A percentile compares a stretch with the other conserved stretches of the same genome.
These are phyloP conservation scores for Saturnispora saitoi DNA, from an alignment of 805 yeast species.

Conservation along the genomic window DNA sequence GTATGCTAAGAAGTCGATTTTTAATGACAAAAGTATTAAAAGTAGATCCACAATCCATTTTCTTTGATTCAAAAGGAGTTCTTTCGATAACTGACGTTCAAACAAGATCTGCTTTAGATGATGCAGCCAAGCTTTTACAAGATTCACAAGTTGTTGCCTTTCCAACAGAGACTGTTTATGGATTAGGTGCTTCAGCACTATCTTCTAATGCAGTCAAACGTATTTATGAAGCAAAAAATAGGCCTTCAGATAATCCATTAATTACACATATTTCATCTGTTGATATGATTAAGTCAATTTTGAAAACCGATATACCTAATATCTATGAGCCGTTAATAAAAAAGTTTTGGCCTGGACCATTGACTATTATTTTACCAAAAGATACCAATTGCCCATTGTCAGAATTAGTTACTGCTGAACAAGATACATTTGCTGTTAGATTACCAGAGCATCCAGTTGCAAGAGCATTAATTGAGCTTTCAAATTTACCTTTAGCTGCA, in stretches of 20 bases:
- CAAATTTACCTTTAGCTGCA: slow-evolving; percentile 90
- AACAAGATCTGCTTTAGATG: slow-evolving; percentile 33
- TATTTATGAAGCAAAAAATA: slow-evolving; percentile 80
- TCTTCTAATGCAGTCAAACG: slow-evolving; percentile 62
- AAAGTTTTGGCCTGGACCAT: slow-evolving; percentile 93
- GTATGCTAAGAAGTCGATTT: not conserved
- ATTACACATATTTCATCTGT: slow-evolving; percentile 81
- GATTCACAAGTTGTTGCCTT: slow-evolving; percentile 67
- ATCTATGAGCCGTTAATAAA: slow-evolving; percentile 57
- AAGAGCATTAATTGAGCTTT: slow-evolving; percentile 73
- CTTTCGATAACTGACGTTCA: slow-evolving; percentile 33
- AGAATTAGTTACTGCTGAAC: slow-evolving; percentile 72
- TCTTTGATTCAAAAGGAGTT: slow-evolving; percentile 32
- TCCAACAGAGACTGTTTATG: slow-evolving; percentile 97
- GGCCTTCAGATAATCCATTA: slow-evolving; percentile 94
- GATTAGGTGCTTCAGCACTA: slow-evolving; percentile 83
- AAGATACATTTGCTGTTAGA: slow-evolving; percentile 85
- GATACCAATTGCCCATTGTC: slow-evolving; percentile 46
- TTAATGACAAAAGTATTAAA: slow-evolving; percentile 37
- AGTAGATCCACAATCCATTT: slow-evolving; percentile 46
- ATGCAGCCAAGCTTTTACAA: slow-evolving; percentile 52
- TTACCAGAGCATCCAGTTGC: slow-evolving; percentile 86
- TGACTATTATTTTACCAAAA: slow-evolving; percentile 75
- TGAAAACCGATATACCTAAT: slow-evolving; percentile 55
- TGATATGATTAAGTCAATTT: slow-evolving; percentile 55